A percentile compares a stretch with the other conserved stretches of the same genome.
Evolutionary conservation across 768 basidiomycete genomes (phyloP).

Genomic region (Tricholoma bakamatsutake): DNA sequence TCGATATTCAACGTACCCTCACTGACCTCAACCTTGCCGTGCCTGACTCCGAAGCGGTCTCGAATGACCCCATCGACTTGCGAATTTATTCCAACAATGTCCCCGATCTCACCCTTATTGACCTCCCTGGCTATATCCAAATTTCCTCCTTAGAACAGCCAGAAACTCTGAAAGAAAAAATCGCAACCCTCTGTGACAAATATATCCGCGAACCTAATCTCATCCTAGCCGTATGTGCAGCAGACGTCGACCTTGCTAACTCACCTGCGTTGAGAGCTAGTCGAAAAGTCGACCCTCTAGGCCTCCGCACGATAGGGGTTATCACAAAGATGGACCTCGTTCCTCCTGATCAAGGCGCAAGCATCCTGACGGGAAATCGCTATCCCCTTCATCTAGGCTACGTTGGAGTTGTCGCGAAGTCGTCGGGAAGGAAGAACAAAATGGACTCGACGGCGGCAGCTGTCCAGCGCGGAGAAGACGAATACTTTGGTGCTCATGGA

Average conservation of each 20-base stretch:
- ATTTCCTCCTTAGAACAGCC: slow-evolving; percentile 95
- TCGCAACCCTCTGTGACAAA: slow-evolving; percentile 81
- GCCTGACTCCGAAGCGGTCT: slow-evolving; percentile 84
- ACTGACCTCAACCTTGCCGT: slow-evolving; percentile 95
- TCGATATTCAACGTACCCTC: slow-evolving; percentile 86
- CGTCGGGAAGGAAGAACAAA: slow-evolving; percentile 48
- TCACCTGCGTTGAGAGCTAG: slow-evolving; percentile 93
- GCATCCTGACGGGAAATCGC: slow-evolving; percentile 79
- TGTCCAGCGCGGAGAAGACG: slow-evolving; percentile 52
- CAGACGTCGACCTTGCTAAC: slow-evolving; percentile 97
- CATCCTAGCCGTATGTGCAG: slow-evolving; percentile 96
- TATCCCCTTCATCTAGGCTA: slow-evolving; percentile 98
- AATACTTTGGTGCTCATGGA: slow-evolving; percentile 60
- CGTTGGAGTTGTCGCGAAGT: slow-evolving; percentile 92
- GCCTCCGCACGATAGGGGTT: slow-evolving; percentile 93
- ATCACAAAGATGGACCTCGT: slow-evolving; percentile 99
- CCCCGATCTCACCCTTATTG: slow-evolving; percentile 95
- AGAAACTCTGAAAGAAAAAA: slow-evolving; percentile 90
- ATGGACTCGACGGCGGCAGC: slow-evolving; percentile 45
- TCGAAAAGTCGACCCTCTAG: slow-evolving; percentile 90
- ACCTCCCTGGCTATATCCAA: slow-evolving; percentile 96
- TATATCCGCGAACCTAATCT: slow-evolving; percentile 99
- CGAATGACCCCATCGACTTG: slow-evolving; percentile 92
- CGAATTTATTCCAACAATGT: slow-evolving; percentile 95
- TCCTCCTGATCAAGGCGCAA: slow-evolving; percentile 72